phyloP scores from a whole-genome alignment of 2,329 filamentous ascomycete genomes.

The Fonsecaea pugnacius region DNA sequence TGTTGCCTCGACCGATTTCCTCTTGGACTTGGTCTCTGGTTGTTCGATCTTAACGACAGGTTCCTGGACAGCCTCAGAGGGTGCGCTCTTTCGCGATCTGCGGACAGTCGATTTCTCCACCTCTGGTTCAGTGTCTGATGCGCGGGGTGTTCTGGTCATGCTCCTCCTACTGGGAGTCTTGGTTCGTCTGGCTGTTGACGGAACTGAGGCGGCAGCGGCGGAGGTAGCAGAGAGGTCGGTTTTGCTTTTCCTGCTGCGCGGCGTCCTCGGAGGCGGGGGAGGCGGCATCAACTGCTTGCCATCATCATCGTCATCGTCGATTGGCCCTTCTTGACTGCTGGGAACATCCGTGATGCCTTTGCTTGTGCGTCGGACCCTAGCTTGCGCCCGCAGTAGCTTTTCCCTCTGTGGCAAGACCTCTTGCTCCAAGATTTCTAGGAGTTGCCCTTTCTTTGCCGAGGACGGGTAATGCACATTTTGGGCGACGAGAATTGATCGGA shows the following conservation, averaged over 20 bases:
- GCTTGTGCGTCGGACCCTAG: conserved; percentile 81
- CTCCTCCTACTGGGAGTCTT: conserved; percentile 58
- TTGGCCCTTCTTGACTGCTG: conserved; percentile 68
- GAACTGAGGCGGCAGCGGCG: conserved; percentile 43
- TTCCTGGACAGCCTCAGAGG: conserved; percentile 40
- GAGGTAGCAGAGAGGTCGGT: conserved; percentile 45
- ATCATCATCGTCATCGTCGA: conserved; percentile 65
- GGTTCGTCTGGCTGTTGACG: conserved; percentile 56
- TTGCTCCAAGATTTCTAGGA: conserved; percentile 81
- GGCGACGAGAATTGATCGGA: conserved; percentile 88
- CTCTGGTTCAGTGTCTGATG: conserved; percentile 55
- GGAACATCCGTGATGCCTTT: conserved; percentile 75
- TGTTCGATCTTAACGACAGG: conserved; percentile 43
- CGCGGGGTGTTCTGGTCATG: conserved; percentile 55
- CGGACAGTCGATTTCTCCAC: conserved; percentile 52
- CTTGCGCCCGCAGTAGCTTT: conserved; percentile 74
- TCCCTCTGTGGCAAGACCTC: conserved; percentile 77
- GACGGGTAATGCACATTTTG: conserved; percentile 85
- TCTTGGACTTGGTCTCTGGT: conserved; percentile 49
- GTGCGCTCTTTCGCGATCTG: conserved; percentile 57
- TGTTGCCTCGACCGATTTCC: conserved; percentile 47
- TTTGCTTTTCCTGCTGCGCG: conserved; percentile 50
- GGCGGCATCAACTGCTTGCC: conserved; percentile 48
- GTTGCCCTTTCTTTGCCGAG: conserved; percentile 86
- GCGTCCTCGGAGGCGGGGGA: conserved; percentile 55